Evolutionary conservation across 768 basidiomycete genomes (phyloP), one percentile per base, ranked within the genome.

Genomic region (Dacryopinax primogenitus): DNA sequence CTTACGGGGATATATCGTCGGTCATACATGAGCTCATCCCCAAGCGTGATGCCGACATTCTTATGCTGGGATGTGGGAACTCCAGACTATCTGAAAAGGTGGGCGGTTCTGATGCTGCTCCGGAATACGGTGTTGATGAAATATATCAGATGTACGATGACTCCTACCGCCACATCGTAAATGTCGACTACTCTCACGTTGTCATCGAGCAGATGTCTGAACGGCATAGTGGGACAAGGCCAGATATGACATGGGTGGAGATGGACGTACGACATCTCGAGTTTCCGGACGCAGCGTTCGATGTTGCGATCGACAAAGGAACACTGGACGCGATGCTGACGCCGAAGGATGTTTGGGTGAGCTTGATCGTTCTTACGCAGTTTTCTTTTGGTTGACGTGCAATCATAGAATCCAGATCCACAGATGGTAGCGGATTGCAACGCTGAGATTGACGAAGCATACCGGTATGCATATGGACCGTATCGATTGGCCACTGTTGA

Each of bases 281-380:
- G 12, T 88, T 92, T 64, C 80, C 81, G 2, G 74, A 80, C 58
- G 76, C 76, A 2, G 78, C 80, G 0, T 89, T 93, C 68, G 89
- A 93, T 70, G 78, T 93, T 61, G 89, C 83, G 0, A 86, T 93
- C 62, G 91, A 93, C 75, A 93, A 93, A 82, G 89, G 83, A 16
- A 91, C 90, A 1, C 90, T 92, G 88, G 90, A 92, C 72, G 88
- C 89, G 1, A 87, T 92, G 86, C 85, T 92, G 84, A 85, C 90
- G 0, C 78, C 82, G 0, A 88, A 88, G 71, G 86, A 90, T 69
- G 85, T 90, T 65, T 92, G 90, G 90, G 88, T 87, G 68, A 62
- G 80, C 39, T 3, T 68, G 62, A 30, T 15, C 18, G 21, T 9
- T 30, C 12, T 11, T 39, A n/a, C 30, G 51, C 7, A 6, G 26